Percentiles rank a stretch among this genome's conserved stretches.
Conservation (phyloP, 352 stramenopile species). For the Pythium rishiriense region DNA sequence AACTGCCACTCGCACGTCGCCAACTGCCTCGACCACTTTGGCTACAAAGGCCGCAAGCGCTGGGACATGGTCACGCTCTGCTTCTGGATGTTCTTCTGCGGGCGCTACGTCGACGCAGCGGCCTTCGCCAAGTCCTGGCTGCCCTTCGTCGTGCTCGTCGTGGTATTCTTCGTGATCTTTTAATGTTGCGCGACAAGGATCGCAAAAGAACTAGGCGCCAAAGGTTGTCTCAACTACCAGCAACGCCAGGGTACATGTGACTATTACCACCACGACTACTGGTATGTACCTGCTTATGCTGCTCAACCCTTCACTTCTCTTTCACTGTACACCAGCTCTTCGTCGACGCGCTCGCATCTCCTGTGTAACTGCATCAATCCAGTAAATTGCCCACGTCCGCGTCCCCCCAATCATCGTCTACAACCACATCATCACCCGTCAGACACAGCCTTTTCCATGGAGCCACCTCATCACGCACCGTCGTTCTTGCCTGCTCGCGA, state of each 20-base stretch:
- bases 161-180: constrained; percentile 24
- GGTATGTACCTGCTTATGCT: neutral
- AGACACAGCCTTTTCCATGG: constrained; percentile 13
- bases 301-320: neutral
- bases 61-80: constrained; percentile 85
- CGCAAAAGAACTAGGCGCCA: too few relatives aligned
- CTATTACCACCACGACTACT: too few relatives aligned
- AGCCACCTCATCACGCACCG: constrained; percentile 38
- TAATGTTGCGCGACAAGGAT: constrained; percentile 5
- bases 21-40: constrained; percentile 63
- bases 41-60: constrained; percentile 51
- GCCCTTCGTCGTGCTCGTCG: constrained; percentile 31
- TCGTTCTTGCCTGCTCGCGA: constrained; percentile 48
- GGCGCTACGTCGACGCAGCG: constrained; percentile 46
- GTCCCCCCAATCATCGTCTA: constrained; percentile 75
- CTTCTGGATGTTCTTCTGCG: constrained; percentile 81
- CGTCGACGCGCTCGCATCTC: constrained; percentile 2
- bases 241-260: too few relatives aligned
- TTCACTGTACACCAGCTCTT: too few relatives aligned
- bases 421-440: neutral
- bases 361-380: constrained; percentile 39
- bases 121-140: constrained; percentile 46
- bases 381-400: constrained; percentile 77
- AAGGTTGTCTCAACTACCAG: too few relatives aligned
- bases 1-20: constrained; percentile 98